Evolutionary conservation across 2,329 filamentous ascomycete genomes (phyloP).

Genomic region (Xylariaceae sp.): DNA sequence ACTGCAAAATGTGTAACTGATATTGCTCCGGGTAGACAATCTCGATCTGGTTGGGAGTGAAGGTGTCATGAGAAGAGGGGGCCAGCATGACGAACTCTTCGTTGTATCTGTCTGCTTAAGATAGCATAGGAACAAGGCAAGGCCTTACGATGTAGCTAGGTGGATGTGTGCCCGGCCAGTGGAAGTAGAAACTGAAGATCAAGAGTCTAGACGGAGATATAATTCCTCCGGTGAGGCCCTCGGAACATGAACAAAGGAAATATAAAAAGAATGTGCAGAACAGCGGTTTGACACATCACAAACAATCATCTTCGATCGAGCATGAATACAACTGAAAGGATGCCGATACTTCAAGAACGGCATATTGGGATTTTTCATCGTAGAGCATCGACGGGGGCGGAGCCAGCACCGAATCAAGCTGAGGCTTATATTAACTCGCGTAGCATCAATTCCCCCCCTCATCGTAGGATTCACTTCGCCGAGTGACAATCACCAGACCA

Average conservation of each 20-base stretch:
- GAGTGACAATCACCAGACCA: constrained; percentile 18
- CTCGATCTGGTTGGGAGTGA: too few species aligned
- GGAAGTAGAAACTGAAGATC: too few species aligned
- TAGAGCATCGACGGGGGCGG: constrained; percentile 7
- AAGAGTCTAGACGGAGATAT: too few species aligned
- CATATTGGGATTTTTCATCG: constrained; percentile 7
- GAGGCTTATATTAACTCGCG: constrained; percentile 26
- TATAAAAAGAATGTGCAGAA: not conserved
- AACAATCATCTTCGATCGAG: not conserved
- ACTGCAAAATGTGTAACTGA: too few species aligned
- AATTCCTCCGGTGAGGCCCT: not conserved
- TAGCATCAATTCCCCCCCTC: constrained; percentile 25
- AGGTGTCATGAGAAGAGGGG: too few species aligned
- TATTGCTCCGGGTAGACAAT: too few species aligned
- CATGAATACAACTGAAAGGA: not conserved
- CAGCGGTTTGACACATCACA: not conserved
- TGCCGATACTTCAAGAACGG: not conserved
- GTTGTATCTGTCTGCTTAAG: too few species aligned
- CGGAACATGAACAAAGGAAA: not conserved
- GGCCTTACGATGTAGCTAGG: too few species aligned
- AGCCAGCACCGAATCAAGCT: constrained; percentile 22
- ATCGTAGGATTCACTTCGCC: constrained; percentile 17
- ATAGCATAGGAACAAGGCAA: too few species aligned
- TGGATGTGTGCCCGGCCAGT: too few species aligned
- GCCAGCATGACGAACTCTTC: too few species aligned